Conservation (phyloP, 805 yeast genomes). For the Suhomyces prunicola region DNA sequence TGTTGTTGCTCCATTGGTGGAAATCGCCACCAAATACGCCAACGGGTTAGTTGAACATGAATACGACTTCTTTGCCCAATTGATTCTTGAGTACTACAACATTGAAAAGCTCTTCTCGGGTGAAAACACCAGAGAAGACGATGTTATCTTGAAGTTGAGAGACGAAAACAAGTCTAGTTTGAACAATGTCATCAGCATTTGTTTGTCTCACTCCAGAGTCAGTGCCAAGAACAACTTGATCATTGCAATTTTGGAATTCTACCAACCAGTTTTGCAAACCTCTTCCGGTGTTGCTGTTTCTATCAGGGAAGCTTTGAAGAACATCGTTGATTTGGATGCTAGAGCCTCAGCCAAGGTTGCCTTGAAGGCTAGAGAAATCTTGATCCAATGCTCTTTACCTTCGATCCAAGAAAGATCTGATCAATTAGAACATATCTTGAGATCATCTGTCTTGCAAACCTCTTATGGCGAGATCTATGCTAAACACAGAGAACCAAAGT, state of each 20-base stretch:
- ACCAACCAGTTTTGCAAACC: constrained; percentile 74
- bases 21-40: constrained; percentile 65
- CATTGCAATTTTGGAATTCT: constrained; percentile 77
- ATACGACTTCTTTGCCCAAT: constrained; percentile 63
- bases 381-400: constrained; percentile 95
- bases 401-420: constrained; percentile 94
- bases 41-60: constrained; percentile 85
- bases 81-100: constrained; percentile 69
- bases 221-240: constrained; percentile 90
- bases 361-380: constrained; percentile 90
- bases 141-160: constrained; percentile 80
- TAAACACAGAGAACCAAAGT: constrained; percentile 77
- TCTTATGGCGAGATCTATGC: constrained; percentile 81
- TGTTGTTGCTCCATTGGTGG: constrained; percentile 69
- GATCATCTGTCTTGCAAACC: constrained; percentile 85
- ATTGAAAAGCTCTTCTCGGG: constrained; percentile 81
- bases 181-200: constrained; percentile 64
- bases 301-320: constrained; percentile 69
- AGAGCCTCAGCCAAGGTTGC: constrained; percentile 92
- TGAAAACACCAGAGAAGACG: constrained; percentile 77
- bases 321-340: constrained; percentile 83
- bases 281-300: constrained; percentile 60
- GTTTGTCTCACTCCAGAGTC: constrained; percentile 88
- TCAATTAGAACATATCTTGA: constrained; percentile 93
- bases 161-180: constrained; percentile 81